Base-by-base conservation (phyloP, 805 yeast species). In the Saccharomyces mikatae region DNA sequence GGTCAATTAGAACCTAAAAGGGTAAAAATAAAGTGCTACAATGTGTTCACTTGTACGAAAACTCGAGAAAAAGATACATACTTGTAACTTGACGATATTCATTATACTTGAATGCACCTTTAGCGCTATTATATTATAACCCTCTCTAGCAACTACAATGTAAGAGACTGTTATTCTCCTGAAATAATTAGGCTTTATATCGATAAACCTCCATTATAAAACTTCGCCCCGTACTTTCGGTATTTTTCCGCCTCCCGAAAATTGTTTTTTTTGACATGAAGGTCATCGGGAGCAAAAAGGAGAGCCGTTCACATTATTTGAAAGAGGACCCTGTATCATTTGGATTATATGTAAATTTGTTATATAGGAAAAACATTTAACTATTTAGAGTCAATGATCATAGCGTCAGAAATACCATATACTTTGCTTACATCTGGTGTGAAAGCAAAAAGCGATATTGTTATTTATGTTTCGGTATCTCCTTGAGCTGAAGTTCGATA, bases 41-140 rank as follows among this genome's bases (percentile, higher is more conserved):
- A 28, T 13, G 28, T 36, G 11, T 11, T 6, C 17, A 2, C 9
- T 17, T n/a, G 22, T 1, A 11, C 4, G 24, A 9, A 11, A 6
- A 36, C 4, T 36, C 24, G 24, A 21, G 24, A 36, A 36, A 28
- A 36, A 24, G 21, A 9, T 14, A 71, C 82, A 51, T 71, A 79
- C 82, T 66, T 81, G 86, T 57, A 83, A 68, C 66, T 81, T 83
- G 50, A 83, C 77, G 56, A 83, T 83, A 71, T 83, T 83, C 89
- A 83, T 83, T n/a, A 3, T 55, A 11, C 22, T 9, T 30, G 28
- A 22, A 24, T 27, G 21, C 22, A 17, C 10, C 24, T 10, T 17
- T 36, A 36, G 17, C 24, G 24, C 24, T 36, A 36, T 6, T 36
- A 17, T 6, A 41, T 48, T 24, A 28, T 29, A 30, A 26, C 30